Evolutionary conservation across 1,139 yeast genomes (phyloP).

Genomic region (Kurtzmaniella quercitrusa): DNA sequence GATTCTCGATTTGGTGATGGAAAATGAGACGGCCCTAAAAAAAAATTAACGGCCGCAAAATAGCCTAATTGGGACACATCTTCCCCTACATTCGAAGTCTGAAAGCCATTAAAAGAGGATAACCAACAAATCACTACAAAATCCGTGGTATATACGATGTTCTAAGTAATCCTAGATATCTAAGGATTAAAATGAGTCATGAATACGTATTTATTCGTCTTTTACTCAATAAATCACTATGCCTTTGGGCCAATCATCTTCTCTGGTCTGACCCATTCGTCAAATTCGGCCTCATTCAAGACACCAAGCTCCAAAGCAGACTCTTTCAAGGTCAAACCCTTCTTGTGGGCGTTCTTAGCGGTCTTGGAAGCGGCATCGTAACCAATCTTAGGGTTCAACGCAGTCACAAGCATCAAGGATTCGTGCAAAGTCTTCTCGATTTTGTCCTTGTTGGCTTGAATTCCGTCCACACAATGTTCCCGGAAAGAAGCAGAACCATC

Average conservation of each 20-base stretch:
- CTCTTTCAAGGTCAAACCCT: constrained; percentile 92
- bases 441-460: constrained; percentile 81
- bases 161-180: too few relatives aligned
- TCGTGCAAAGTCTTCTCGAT: constrained; percentile 85
- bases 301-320: constrained; percentile 90
- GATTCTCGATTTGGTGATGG: too few relatives aligned
- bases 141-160: too few relatives aligned
- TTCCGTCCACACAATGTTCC: constrained; percentile 92
- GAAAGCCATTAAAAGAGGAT: too few relatives aligned
- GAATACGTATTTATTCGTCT: too few relatives aligned
- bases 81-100: too few relatives aligned
- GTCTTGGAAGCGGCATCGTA: constrained; percentile 96
- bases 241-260: constrained; percentile 93
- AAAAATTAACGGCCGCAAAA: too few relatives aligned
- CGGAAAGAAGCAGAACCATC: constrained; percentile 91
- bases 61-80: too few relatives aligned
- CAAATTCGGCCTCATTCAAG: constrained; percentile 78
- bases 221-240: constrained; percentile 10
- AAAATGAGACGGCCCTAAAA: too few relatives aligned
- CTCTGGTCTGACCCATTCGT: constrained; percentile 97
- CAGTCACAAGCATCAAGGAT: constrained; percentile 96
- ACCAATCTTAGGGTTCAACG: constrained; percentile 97
- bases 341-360: constrained; percentile 97
- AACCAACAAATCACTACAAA: too few relatives aligned
- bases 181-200: too few relatives aligned